These are phyloP conservation scores for Cyberlindnera americana DNA, from an alignment of 805 yeast genomes.

Conservation along the genomic window DNA sequence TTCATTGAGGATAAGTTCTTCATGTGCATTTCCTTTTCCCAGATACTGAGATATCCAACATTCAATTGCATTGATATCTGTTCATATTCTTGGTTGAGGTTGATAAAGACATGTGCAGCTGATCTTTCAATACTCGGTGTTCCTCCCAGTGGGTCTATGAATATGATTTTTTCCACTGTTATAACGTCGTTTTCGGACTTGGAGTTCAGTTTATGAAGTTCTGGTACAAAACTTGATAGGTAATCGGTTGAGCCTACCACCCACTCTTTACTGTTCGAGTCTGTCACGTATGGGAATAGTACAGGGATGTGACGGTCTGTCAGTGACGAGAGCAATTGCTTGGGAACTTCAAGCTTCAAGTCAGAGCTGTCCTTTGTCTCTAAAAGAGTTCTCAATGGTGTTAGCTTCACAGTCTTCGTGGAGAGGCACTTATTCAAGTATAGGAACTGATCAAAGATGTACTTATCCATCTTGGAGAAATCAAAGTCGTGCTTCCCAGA, in stretches of 20 bases:
- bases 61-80: constrained; percentile 61
- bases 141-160: constrained; percentile 83
- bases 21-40: constrained; percentile 51
- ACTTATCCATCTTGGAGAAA: constrained; percentile 17
- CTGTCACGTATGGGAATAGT: constrained; percentile 64
- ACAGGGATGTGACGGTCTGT: constrained; percentile 35
- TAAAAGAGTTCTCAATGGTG: constrained; percentile 20
- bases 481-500: constrained; percentile 17
- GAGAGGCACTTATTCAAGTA: constrained; percentile 12
- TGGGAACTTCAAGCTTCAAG: constrained; percentile 11
- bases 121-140: constrained; percentile 83
- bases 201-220: constrained; percentile 21
- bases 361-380: background rate
- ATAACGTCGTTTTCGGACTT: constrained; percentile 16
- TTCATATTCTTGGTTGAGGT: constrained; percentile 75
- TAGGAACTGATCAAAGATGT: constrained; percentile 22
- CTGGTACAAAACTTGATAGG: constrained; percentile 32
- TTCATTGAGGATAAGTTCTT: constrained; percentile 66
- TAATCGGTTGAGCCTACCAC: constrained; percentile 40
- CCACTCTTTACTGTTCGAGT: constrained; percentile 41
- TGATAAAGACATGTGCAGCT: constrained; percentile 83
- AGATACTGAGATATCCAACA: constrained; percentile 49
- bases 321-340: constrained; percentile 7
- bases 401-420: constrained; percentile 10
- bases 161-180: constrained; percentile 75